Evolutionary conservation across 2,329 filamentous ascomycete genomes (phyloP), one percentile per base, ranked within the genome.

Genomic region (Ophiocordyceps polyrhachis-furcata): DNA sequence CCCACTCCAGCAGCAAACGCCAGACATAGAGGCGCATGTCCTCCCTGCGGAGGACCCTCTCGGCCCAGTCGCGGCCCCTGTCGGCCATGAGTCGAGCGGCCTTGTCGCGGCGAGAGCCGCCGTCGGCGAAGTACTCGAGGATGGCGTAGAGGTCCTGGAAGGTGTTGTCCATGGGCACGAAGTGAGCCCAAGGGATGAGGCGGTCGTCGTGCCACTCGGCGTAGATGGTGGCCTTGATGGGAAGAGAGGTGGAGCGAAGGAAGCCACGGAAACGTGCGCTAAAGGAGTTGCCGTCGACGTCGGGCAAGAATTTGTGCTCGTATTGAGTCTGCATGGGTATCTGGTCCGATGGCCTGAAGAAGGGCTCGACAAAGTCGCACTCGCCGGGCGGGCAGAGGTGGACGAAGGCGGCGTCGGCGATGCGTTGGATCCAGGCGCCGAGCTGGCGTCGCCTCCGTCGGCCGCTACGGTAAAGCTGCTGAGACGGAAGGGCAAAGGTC

Each of bases 151-250:
- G 56, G 42, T 85, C 82, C 44, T 72, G 64, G 47, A 76, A 81
- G 1, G 73, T 72, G 53, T 81, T 81, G 56, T 83, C 78, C 53
- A 86, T 68, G 2, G 82, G 81, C 1, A 79, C 73, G 52, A 82
- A 86, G 59, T 87, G 82, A 49, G 72, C 64, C 81, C 81, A 87
- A 0, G 79, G 74, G 14, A 75, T 62, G 0, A 86, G 65, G 7
- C 81, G 69, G 40, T 73, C 70, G 55, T 85, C 81, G 55, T 85
- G 81, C 82, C 82, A 86, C 56, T 86, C 82, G 9, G 73, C 64
- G 56, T 81, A 86, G 40, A 85, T 68, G 4, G 81, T 84, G 13
- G 76, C 71, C 60, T 86, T 86, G 55, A 86, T 71, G 1, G 78
- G 76, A 31, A 83, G 58, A 41, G 72, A 77, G 1, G 73, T 81